Percentiles rank a stretch among this genome's conserved stretches.
These are phyloP conservation scores for Corynespora cassiicola DNA, from an alignment of 2,329 filamentous ascomycete genomes.

Conservation along the genomic window DNA sequence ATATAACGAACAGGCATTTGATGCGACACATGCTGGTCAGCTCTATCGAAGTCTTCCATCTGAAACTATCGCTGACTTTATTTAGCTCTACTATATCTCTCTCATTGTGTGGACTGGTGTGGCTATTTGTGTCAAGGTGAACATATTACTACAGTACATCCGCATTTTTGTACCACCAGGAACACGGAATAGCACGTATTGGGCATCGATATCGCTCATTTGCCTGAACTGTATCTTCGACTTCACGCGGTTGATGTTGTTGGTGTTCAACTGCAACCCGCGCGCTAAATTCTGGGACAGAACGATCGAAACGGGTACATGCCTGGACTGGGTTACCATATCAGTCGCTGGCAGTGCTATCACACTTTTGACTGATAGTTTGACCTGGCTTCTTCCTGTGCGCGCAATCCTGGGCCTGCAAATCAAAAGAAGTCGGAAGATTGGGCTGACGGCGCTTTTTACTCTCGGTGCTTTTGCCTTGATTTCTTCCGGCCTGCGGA, in stretches of 20 bases:
- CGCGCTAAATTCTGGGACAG: slow-evolving; percentile 4
- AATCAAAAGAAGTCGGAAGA: slow-evolving; percentile 3
- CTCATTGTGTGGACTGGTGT: slow-evolving; percentile 1
- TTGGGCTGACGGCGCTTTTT: slow-evolving; percentile 7
- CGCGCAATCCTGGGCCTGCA: slow-evolving; percentile 5
- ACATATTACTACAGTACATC: slow-evolving; percentile 4
- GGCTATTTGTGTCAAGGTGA: slow-evolving; percentile 2
- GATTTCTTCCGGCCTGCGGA: slow-evolving; percentile 2
- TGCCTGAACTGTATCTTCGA: slow-evolving; percentile 2
- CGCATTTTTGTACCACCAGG: slow-evolving; percentile 5
- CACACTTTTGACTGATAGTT: slow-evolving; percentile 1
- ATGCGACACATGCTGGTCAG: slow-evolving; percentile 7
- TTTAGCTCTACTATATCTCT: not conserved
- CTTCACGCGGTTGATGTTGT: not conserved
- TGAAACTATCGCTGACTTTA: too few relatives aligned
- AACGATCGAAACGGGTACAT: slow-evolving; percentile 1
- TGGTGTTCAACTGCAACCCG: slow-evolving; percentile 4
- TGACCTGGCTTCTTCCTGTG: slow-evolving; percentile 5
- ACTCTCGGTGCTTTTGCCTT: slow-evolving; percentile 6
- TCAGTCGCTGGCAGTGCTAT: not conserved
- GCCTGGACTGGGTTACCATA: slow-evolving; percentile 4
- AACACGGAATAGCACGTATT: slow-evolving; percentile 1
- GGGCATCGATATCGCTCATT: not conserved
- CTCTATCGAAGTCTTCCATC: not conserved
- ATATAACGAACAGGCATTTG: slow-evolving; percentile 1